Conservation (phyloP, 306 rosid species). For the Prunus davidiana region DNA sequence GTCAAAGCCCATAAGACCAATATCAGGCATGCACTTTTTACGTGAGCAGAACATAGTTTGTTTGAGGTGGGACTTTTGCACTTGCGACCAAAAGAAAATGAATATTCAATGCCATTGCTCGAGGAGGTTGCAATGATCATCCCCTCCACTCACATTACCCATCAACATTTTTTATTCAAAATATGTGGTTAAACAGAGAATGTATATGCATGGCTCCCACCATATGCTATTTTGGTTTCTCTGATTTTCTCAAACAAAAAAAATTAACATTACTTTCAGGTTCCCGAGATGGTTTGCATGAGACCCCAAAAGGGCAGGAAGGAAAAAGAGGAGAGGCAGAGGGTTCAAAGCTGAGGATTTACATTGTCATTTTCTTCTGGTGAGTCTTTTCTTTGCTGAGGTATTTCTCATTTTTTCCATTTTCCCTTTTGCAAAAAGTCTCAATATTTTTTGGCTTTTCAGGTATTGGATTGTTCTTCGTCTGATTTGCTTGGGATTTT, state of each 20-base stretch:
- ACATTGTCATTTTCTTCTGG: constrained; percentile 29
- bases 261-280: too few relatives aligned
- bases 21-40: neutral
- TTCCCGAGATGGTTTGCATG: neutral
- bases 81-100: neutral
- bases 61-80: neutral
- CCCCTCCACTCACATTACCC: neutral
- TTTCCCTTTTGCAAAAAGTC: neutral
- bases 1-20: neutral
- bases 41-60: neutral
- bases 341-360: constrained; percentile 27
- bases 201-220: neutral
- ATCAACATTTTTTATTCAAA: neutral
- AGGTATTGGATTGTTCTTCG: constrained; percentile 25
- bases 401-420: constrained; percentile 8
- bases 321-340: neutral
- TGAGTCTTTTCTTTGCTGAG: constrained; percentile 15
- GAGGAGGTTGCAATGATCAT: neutral
- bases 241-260: neutral
- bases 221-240: neutral
- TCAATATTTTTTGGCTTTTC: neutral
- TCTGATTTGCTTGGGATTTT: constrained; percentile 24
- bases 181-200: neutral
- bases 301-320: constrained; percentile 12
- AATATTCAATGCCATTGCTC: neutral